These are phyloP conservation scores for Tetracentron sinense DNA, from an alignment of 164 flowering plant genomes.

Conservation along the genomic window DNA sequence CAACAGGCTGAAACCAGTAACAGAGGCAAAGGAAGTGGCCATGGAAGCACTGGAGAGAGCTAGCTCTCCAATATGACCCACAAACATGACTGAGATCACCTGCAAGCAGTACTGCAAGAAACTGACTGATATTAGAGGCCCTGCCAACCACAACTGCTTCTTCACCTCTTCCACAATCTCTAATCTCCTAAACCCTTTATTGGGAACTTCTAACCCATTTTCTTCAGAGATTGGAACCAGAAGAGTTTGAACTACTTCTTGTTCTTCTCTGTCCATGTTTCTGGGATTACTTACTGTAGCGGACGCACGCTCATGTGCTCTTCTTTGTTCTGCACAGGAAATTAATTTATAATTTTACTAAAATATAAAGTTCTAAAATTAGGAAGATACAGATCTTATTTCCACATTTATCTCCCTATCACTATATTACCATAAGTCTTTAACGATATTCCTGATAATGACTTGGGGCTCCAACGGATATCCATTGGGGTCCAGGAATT, in stretches of 20 bases:
- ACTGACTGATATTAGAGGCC: slow-evolving; percentile 30
- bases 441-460: too few species aligned
- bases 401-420: too few species aligned
- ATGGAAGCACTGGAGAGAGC: slow-evolving; percentile 34
- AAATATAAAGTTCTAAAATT: too few species aligned
- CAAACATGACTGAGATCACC: slow-evolving; percentile 33
- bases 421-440: too few species aligned
- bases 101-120: slow-evolving; percentile 28
- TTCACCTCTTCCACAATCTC: slow-evolving; percentile 25
- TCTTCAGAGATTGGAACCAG: not conserved
- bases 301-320: not conserved
- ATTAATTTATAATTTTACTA: too few species aligned
- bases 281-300: not conserved
- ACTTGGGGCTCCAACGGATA: too few species aligned
- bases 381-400: too few species aligned
- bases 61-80: slow-evolving; percentile 36
- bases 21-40: slow-evolving; percentile 33
- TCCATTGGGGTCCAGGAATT: too few species aligned
- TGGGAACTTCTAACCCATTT: too few species aligned
- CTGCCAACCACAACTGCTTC: slow-evolving; percentile 30
- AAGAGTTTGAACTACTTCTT: not conserved
- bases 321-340: too few species aligned
- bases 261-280: slow-evolving; percentile 7
- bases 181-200: not conserved
- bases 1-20: slow-evolving; percentile 32